Base-by-base conservation (phyloP, 345 rosid species). In the Rubroshorea leprosula region DNA sequence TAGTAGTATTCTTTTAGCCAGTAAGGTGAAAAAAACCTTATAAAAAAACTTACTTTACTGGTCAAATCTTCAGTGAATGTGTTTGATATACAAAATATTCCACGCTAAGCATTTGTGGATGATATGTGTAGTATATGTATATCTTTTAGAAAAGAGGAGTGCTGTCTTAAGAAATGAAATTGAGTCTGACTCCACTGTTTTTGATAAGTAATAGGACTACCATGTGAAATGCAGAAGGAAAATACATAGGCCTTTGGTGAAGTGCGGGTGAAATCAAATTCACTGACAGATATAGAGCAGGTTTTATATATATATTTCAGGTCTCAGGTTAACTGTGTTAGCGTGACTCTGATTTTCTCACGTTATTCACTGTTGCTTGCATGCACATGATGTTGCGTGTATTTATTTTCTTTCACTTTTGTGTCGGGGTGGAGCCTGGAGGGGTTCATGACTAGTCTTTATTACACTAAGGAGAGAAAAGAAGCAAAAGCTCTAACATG, bases 151-250 rank as follows among this genome's bases (percentile, higher is more conserved):
- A 68, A 66, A 64, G 58, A 61, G 22, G 11, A 17, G 21, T 26
- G 23, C 21, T 22, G 18, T 51, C 17, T 57, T 39, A 13, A 27
- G 27, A 57, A 61, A 67, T 39, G 70, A 66, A 51, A 7, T n/a
- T 61, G 1, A n/a, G 13, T 29, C 49, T 72, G 83, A 54, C 83
- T 66, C 63, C 21, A 46, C 25, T 54, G 44, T 29, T 11, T 21
- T 17, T 25, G 38, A 51, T 58, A 68, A 61, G 67, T 21, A n/a
- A 8, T 10, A 35, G 0, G 35, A 5, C 2, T 60, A 15, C 48
- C 11, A 49, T 18, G 23, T 44, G 23, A 38, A 55, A 58, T n/a
- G 48, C 16, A 56, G n/a, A 49, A 14, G 18, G 5, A 56, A 23
- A 6, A 64, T 26, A 47, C 22, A 26, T n/a, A 20, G 23, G n/a